phyloP scores from a whole-genome alignment of 73 alveolate species.

The Urostyla sp. region DNA sequence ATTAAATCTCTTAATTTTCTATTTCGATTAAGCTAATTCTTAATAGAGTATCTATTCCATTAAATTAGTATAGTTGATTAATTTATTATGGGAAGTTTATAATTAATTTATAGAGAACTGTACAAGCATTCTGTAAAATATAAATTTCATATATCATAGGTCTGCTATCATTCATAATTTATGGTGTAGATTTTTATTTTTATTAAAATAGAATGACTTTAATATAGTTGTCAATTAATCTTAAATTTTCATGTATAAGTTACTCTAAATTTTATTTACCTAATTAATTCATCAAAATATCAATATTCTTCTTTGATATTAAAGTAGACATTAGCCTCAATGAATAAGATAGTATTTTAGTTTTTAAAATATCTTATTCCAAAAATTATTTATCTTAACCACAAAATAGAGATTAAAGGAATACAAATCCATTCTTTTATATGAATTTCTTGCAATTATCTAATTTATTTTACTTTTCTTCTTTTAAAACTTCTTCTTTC shows the following conservation, averaged over 20 bases:
- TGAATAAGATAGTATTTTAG: slow-evolving; percentile 5
- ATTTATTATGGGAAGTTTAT: neutral
- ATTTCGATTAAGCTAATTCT: slow-evolving; percentile 22
- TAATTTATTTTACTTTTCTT: slow-evolving; percentile 4
- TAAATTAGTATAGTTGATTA: neutral
- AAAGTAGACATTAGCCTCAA: slow-evolving; percentile 5
- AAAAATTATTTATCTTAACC: neutral
- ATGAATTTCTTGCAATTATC: slow-evolving; percentile 40
- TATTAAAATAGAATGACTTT: neutral
- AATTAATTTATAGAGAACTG: slow-evolving; percentile 1
- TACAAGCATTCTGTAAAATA: slow-evolving; percentile 17
- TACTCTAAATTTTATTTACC: neutral
- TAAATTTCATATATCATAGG: neutral
- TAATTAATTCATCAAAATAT: neutral
- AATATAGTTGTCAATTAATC: neutral
- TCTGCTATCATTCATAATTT: slow-evolving; percentile 3
- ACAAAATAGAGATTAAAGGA: neutral
- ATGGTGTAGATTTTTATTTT: neutral
- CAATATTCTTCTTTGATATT: neutral
- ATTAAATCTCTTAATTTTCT: slow-evolving; percentile 13
- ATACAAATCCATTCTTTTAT: slow-evolving; percentile 26
- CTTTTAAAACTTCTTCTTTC: neutral
- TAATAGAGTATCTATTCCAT: neutral
- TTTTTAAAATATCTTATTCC: slow-evolving; percentile 23
- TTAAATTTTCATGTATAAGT: neutral